phyloP scores from a whole-genome alignment of 2,329 filamentous ascomycete genomes.

The Fusarium praegraminearum region DNA sequence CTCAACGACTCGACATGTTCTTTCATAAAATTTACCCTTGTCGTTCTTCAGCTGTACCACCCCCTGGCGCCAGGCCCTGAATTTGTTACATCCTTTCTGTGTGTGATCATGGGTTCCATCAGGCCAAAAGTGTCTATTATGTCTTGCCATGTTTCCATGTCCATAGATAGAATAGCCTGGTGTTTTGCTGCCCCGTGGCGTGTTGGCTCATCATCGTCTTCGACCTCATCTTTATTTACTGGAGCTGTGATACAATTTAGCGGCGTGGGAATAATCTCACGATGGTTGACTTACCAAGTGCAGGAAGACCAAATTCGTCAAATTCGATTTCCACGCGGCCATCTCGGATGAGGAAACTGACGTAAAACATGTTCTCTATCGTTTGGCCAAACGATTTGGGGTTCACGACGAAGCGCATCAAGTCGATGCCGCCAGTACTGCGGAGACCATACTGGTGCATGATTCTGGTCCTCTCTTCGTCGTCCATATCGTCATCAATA shows the following conservation, averaged over 20 bases:
- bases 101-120: slow-evolving; percentile 83
- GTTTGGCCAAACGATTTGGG: slow-evolving; percentile 92
- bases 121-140: slow-evolving; percentile 83
- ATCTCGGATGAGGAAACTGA: slow-evolving; percentile 93
- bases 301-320: slow-evolving; percentile 80
- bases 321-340: slow-evolving; percentile 79
- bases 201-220: slow-evolving; percentile 60
- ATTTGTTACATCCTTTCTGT: slow-evolving; percentile 72
- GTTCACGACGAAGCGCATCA: slow-evolving; percentile 91
- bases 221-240: slow-evolving; percentile 57
- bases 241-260: slow-evolving; percentile 49
- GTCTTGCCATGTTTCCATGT: slow-evolving; percentile 85
- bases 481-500: slow-evolving; percentile 60
- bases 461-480: slow-evolving; percentile 61
- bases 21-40: background rate
- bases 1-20: slow-evolving; percentile 3
- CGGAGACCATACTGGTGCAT: slow-evolving; percentile 76
- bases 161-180: slow-evolving; percentile 89
- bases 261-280: background rate
- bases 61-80: slow-evolving; percentile 67
- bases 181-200: slow-evolving; percentile 73
- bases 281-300: slow-evolving; percentile 73
- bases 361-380: slow-evolving; percentile 96
- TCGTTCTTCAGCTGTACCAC: slow-evolving; percentile 70
- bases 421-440: slow-evolving; percentile 76